These are phyloP conservation scores for Dryas integrifolia DNA, from an alignment of 331 rosid genomes.

Conservation along the genomic window DNA sequence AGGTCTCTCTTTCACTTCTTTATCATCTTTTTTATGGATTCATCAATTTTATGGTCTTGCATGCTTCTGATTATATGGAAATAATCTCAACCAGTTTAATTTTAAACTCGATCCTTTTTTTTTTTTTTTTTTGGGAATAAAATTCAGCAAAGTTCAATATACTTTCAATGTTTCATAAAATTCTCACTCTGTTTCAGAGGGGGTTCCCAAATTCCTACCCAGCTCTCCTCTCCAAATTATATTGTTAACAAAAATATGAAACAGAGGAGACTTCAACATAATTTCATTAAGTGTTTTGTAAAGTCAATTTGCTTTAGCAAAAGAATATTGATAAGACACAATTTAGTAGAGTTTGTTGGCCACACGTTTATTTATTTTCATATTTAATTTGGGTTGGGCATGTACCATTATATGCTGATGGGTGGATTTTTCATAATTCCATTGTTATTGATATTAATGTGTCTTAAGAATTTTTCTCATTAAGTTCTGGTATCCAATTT, in stretches of 20 bases:
- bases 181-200: neutral
- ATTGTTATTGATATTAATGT: too few species aligned
- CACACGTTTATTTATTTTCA: too few species aligned
- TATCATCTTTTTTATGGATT: neutral
- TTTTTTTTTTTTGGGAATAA: neutral
- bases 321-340: neutral
- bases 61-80: neutral
- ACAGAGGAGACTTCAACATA: too few species aligned
- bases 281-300: neutral
- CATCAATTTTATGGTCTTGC: neutral
- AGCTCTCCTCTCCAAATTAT: neutral
- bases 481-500: too few species aligned
- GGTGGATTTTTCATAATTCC: too few species aligned
- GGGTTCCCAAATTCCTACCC: too few species aligned
- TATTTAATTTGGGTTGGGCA: too few species aligned
- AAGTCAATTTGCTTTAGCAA: neutral
- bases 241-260: neutral
- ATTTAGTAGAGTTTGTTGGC: neutral
- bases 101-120: neutral
- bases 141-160: neutral
- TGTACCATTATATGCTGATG: too few species aligned
- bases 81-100: neutral
- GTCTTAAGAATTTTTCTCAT: too few species aligned
- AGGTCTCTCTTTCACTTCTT: constrained; percentile 16
- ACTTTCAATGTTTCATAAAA: neutral